A percentile compares a stretch with the other conserved stretches of the same genome.
Evolutionary conservation across 23 red algal genomes (phyloP).

Genomic region (Agarophyton chilense): DNA sequence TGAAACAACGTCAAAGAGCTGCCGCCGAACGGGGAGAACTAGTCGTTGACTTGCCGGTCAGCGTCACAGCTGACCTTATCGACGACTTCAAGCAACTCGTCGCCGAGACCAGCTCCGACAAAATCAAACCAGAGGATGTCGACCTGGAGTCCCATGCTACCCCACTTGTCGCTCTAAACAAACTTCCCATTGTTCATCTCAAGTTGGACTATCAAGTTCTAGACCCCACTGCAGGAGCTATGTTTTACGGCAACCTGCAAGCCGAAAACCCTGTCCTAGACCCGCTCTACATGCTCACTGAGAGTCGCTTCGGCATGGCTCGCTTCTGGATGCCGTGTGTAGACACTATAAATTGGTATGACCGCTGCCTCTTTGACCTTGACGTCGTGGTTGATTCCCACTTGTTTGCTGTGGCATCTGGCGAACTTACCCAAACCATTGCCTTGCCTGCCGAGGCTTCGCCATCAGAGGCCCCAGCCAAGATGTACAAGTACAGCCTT

Average conservation of each 20-base stretch:
- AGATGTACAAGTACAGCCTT: slow-evolving; percentile 42
- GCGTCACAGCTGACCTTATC: slow-evolving; percentile 56
- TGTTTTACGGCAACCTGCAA: slow-evolving; percentile 44
- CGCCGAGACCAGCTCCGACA: not conserved
- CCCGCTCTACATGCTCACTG: slow-evolving; percentile 67
- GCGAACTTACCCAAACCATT: slow-evolving; percentile 49
- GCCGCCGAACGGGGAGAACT: slow-evolving; percentile 36
- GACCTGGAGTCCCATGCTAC: not conserved
- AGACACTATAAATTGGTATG: slow-evolving; percentile 69
- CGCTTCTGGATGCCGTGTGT: slow-evolving; percentile 78
- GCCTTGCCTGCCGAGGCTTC: slow-evolving; percentile 16
- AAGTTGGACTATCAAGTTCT: slow-evolving; percentile 39
- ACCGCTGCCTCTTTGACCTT: slow-evolving; percentile 70
- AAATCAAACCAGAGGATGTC: slow-evolving; percentile 3
- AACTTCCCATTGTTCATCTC: slow-evolving; percentile 35
- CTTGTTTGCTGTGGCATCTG: slow-evolving; percentile 56
- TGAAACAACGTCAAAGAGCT: slow-evolving; percentile 4
- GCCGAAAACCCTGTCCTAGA: slow-evolving; percentile 28
- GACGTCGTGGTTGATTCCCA: slow-evolving; percentile 45
- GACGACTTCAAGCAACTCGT: slow-evolving; percentile 34
- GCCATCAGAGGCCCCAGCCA: slow-evolving; percentile 13
- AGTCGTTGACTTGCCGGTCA: slow-evolving; percentile 29
- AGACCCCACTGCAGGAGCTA: slow-evolving; percentile 41
- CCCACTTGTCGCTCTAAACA: slow-evolving; percentile 31
- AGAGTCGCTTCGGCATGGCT: slow-evolving; percentile 63